Evolutionary conservation across 2,329 filamentous ascomycete species (phyloP).

Genomic region (Ophiostoma fasciatum): DNA sequence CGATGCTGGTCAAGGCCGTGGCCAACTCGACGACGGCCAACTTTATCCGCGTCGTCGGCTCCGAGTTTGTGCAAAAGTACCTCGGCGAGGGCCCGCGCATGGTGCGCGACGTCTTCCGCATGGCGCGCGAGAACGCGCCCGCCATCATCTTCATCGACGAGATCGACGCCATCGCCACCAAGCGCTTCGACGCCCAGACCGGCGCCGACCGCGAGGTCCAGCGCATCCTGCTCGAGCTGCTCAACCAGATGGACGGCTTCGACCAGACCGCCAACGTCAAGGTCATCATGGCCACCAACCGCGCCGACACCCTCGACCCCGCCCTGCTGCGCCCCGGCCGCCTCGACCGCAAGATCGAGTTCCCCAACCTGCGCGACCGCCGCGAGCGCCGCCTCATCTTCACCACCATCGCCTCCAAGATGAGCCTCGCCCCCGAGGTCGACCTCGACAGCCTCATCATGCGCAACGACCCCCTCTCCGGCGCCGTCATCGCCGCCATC

Average conservation of each 20-base stretch:
- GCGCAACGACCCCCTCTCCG: constrained; percentile 86
- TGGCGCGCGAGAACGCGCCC: constrained; percentile 96
- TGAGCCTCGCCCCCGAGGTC: constrained; percentile 93
- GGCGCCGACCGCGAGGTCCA: constrained; percentile 96
- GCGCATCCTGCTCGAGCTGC: constrained; percentile 89
- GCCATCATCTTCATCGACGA: constrained; percentile 99
- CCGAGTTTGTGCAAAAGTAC: constrained; percentile 98
- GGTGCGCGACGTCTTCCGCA: constrained; percentile 97
- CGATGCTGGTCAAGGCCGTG: constrained; percentile 95
- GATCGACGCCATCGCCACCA: constrained; percentile 96
- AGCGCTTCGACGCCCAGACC: constrained; percentile 97
- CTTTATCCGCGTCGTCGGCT: constrained; percentile 96
- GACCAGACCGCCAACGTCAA: constrained; percentile 98
- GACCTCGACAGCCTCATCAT: constrained; percentile 94
- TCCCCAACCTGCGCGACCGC: constrained; percentile 85
- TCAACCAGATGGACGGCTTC: constrained; percentile 99
- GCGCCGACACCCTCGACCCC: constrained; percentile 91
- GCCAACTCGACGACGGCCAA: constrained; percentile 96
- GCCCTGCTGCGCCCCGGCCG: constrained; percentile 87
- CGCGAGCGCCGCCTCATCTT: constrained; percentile 95
- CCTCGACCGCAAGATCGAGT: constrained; percentile 96
- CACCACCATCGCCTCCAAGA: constrained; percentile 89
- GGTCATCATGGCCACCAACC: constrained; percentile 99
- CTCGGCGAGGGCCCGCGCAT: constrained; percentile 94
- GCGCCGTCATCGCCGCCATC: constrained; percentile 92